Evolutionary conservation across 768 basidiomycete genomes (phyloP).

Genomic region (Trametes coccinea): DNA sequence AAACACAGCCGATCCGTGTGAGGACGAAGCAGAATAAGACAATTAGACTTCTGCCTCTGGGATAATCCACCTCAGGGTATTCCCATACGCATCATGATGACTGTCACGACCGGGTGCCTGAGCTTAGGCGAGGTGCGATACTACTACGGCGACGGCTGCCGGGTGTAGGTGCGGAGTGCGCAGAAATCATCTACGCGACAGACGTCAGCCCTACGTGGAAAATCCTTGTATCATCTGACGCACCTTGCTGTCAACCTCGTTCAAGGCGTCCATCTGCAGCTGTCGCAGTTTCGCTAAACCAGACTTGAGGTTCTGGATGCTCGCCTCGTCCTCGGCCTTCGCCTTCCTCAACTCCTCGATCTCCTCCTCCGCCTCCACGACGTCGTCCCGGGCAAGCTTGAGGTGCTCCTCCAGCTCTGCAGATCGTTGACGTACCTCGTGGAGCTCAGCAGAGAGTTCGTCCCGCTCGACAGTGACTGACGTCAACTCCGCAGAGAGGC

Average conservation of each 20-base stretch:
- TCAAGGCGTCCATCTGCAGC: slow-evolving; percentile 37
- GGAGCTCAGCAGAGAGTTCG: not conserved
- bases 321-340: slow-evolving; percentile 38
- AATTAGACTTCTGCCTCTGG: slow-evolving; percentile 1
- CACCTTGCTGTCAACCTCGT: slow-evolving; percentile 41
- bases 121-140: slow-evolving; percentile 7
- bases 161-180: slow-evolving; percentile 32
- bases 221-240: slow-evolving; percentile 16
- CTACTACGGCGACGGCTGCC: slow-evolving; percentile 18
- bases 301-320: slow-evolving; percentile 37
- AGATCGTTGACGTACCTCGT: not conserved
- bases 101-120: not conserved
- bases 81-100: not conserved
- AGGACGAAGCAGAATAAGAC: slow-evolving; percentile 1
- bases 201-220: slow-evolving; percentile 12
- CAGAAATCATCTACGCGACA: slow-evolving; percentile 29
- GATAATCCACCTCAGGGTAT: not conserved
- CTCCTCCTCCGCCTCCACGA: slow-evolving; percentile 36
- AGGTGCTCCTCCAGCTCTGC: slow-evolving; percentile 9
- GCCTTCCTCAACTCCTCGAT: slow-evolving; percentile 33
- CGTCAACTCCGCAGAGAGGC: not conserved
- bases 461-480: slow-evolving; percentile 7
- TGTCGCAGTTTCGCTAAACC: slow-evolving; percentile 35
- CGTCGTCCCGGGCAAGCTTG: slow-evolving; percentile 6
- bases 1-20: slow-evolving; percentile 6